Evolutionary conservation across 2,329 filamentous ascomycete species (phyloP), one percentile per base, ranked within the genome.

Genomic region (Rasamsonia emersonii): DNA sequence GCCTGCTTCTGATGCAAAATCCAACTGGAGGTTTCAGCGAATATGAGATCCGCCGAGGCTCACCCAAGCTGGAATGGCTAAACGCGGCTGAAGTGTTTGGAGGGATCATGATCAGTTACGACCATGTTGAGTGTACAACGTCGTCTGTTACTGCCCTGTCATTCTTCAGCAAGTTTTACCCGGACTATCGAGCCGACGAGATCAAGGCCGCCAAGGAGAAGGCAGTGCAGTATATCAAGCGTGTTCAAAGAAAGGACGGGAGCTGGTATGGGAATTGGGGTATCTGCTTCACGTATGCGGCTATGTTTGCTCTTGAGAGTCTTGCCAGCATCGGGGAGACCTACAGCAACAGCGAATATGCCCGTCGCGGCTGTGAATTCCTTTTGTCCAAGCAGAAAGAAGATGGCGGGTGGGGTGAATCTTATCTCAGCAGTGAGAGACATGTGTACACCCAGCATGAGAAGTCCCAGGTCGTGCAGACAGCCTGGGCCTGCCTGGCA

Each of bases 181-280:
- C 89, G 0, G 66, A 80, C 17, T 93, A 98, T 58, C 75, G 89
- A 30, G 54, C 73, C 0, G 58, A 71, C 0, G 89, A 96, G 38
- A 89, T 98, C 43, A 67, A 73, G 6, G 54, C 53, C 0, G 86
- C 91, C 47, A 80, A 91, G 43, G 64, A 66, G 13, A 72, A 79
- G 21, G 86, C 88, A 0, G 75, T 94, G 1, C 64, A 69, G 30
- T 96, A 86, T 66, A 93, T 98, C 59, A 83, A 86, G 51, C 70
- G 70, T 2, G 74, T 78, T 3, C 91, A 96, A 59, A 68, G 74
- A 2, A 57, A 70, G 0, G 86, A 96, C 46, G 91, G 91, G n/a
- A 82, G 81, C 38, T 98, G 91, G 91, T 96, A 98, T 54, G 91
- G 91, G 27, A 86, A 78, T 53, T 98, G 91, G 91, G 91, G 85